Evolutionary conservation across 257 asterid species (phyloP).

Genomic region (Echium plantagineum): DNA sequence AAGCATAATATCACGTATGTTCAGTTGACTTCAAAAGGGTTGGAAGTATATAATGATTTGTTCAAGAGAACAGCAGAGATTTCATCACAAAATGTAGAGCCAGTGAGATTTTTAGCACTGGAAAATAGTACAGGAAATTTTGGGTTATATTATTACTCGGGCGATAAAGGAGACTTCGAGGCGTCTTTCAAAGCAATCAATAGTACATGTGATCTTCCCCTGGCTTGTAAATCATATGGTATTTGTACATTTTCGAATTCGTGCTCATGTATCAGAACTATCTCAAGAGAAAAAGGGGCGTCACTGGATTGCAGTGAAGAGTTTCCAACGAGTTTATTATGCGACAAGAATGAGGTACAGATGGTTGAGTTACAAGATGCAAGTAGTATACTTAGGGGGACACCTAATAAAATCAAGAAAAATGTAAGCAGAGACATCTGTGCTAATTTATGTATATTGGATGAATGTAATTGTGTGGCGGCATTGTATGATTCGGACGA

Average conservation of each 20-base stretch:
- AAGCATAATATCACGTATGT: slow-evolving; percentile 51
- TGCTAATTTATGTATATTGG: slow-evolving; percentile 31
- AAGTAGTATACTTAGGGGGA: slow-evolving; percentile 46
- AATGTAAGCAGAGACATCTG: slow-evolving; percentile 35
- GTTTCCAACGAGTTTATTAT: slow-evolving; percentile 27
- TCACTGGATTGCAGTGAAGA: slow-evolving; percentile 25
- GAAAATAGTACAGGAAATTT: slow-evolving; percentile 48
- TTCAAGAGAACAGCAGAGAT: slow-evolving; percentile 34
- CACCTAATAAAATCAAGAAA: slow-evolving; percentile 4
- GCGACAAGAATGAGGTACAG: slow-evolving; percentile 30
- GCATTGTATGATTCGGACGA: slow-evolving; percentile 26
- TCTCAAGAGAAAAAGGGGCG: slow-evolving; percentile 15
- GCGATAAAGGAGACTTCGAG: slow-evolving; percentile 29
- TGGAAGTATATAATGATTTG: slow-evolving; percentile 42
- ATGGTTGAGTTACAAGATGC: slow-evolving; percentile 62
- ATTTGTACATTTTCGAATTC: slow-evolving; percentile 53
- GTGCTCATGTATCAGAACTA: slow-evolving; percentile 49
- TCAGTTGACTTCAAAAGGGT: slow-evolving; percentile 45
- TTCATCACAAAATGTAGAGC: slow-evolving; percentile 17
- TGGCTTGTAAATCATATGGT: slow-evolving; percentile 55
- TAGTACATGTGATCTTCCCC: slow-evolving; percentile 58
- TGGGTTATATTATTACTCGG: slow-evolving; percentile 52
- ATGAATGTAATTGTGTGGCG: slow-evolving; percentile 58
- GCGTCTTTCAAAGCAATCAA: slow-evolving; percentile 51
- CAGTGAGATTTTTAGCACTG: slow-evolving; percentile 49